Evolutionary conservation across 768 basidiomycete species (phyloP).

Genomic region (Lyophyllum decastes): DNA sequence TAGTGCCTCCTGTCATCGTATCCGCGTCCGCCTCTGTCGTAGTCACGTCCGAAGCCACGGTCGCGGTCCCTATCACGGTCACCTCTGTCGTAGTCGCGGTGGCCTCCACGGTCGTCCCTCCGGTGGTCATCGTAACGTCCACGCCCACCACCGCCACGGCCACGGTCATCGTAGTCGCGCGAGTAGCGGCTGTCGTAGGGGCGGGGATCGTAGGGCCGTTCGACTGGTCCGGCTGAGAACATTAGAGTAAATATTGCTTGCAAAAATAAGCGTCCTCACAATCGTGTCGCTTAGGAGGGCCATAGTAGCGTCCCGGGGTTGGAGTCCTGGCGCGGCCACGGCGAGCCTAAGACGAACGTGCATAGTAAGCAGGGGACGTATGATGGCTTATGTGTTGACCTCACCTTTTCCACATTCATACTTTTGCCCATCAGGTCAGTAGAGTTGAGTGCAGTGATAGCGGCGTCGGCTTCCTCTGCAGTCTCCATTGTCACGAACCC

Average conservation of each 20-base stretch:
- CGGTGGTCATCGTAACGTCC: slow-evolving; percentile 49
- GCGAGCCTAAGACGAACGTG: slow-evolving; percentile 58
- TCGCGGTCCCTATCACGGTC: not conserved
- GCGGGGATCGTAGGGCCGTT: slow-evolving; percentile 89
- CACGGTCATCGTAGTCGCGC: slow-evolving; percentile 60
- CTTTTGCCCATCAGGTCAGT: slow-evolving; percentile 88
- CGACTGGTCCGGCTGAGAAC: slow-evolving; percentile 44
- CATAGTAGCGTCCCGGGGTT: slow-evolving; percentile 94
- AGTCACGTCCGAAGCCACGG: too few species aligned
- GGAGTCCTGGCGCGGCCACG: slow-evolving; percentile 89
- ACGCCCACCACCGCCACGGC: slow-evolving; percentile 38
- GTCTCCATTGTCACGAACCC: slow-evolving; percentile 82
- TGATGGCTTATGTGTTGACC: slow-evolving; percentile 1
- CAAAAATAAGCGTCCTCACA: slow-evolving; percentile 38
- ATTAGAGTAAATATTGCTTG: slow-evolving; percentile 4
- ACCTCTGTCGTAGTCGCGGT: not conserved
- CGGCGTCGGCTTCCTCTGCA: slow-evolving; percentile 88
- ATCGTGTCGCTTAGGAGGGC: slow-evolving; percentile 82
- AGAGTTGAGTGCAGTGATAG: slow-evolving; percentile 79
- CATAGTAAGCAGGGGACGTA: not conserved
- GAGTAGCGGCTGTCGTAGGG: slow-evolving; percentile 89
- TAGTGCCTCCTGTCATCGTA: not conserved
- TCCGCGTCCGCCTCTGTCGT: not conserved
- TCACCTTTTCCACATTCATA: slow-evolving; percentile 86
- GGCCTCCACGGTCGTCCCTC: slow-evolving; percentile 34